Conservation (phyloP, 768 basidiomycete species). For the Harrya chromipes region DNA sequence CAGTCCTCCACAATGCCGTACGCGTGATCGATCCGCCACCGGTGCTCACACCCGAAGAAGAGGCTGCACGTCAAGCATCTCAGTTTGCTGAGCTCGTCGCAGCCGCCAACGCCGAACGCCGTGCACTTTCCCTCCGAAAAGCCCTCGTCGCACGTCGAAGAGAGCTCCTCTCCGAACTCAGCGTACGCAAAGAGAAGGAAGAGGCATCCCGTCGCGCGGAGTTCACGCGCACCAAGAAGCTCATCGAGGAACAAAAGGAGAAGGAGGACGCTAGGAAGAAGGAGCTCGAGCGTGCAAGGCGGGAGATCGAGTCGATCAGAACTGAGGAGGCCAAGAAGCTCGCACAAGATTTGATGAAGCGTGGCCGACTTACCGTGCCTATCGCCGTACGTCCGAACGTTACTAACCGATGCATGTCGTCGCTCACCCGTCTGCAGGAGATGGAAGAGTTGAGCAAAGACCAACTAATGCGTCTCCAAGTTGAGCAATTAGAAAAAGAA, state of each 20-base stretch:
- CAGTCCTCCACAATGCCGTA: conserved; percentile 70
- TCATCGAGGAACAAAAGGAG: conserved; percentile 58
- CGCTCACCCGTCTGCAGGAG: neutral
- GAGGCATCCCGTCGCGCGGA: conserved; percentile 80
- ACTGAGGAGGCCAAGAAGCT: conserved; percentile 83
- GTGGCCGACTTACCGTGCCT: conserved; percentile 69
- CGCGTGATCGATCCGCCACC: conserved; percentile 46
- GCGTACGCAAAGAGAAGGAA: conserved; percentile 84
- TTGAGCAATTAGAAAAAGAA: conserved; percentile 95
- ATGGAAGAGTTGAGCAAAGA: conserved; percentile 85
- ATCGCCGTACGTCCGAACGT: conserved; percentile 51
- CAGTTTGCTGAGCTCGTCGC: conserved; percentile 58
- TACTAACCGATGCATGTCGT: neutral
- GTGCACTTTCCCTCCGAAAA: conserved; percentile 71
- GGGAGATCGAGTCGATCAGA: conserved; percentile 58
- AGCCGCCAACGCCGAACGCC: conserved; percentile 70
- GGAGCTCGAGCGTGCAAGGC: conserved; percentile 76
- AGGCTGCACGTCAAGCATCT: conserved; percentile 43
- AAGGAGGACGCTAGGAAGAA: conserved; percentile 59
- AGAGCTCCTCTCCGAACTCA: conserved; percentile 81
- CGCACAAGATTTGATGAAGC: conserved; percentile 77
- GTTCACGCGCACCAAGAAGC: conserved; percentile 57
- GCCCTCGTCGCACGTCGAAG: conserved; percentile 81
- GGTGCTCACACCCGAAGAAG: conserved; percentile 40
- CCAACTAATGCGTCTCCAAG: conserved; percentile 83